phyloP scores from a whole-genome alignment of 2,329 filamentous ascomycete species.

The Ceratocystis variospora region DNA sequence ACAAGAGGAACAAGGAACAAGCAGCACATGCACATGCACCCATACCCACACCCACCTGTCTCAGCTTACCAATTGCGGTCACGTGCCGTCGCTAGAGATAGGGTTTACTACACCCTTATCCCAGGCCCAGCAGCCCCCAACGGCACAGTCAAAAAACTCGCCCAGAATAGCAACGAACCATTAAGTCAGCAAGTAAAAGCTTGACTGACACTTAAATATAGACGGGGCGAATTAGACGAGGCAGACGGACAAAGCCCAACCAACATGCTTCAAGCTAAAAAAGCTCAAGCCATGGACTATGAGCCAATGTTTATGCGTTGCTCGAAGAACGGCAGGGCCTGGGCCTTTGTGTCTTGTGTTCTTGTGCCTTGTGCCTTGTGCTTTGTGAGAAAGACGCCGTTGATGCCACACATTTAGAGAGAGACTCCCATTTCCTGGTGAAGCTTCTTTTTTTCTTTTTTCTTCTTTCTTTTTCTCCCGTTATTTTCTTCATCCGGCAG shows the following conservation, averaged over 20 bases:
- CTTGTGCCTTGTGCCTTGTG: no score
- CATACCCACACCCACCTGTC: no score
- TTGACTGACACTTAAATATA: not conserved
- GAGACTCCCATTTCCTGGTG: not conserved
- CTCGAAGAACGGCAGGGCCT: no score
- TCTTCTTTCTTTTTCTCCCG: not conserved
- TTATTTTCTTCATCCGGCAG: not conserved
- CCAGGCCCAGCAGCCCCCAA: not conserved
- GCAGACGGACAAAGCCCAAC: not conserved
- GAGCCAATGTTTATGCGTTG: slow-evolving; percentile 1
- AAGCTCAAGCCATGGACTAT: slow-evolving; percentile 1
- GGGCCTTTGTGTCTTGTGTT: no score
- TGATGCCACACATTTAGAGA: not conserved
- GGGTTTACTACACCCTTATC: not conserved
- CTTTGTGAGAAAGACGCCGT: no score
- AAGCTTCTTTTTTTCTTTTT: not conserved
- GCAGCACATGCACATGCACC: no score
- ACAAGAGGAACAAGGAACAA: no score
- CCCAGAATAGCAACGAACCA: slow-evolving; percentile 5
- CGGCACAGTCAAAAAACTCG: not conserved
- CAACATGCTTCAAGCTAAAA: slow-evolving; percentile 5
- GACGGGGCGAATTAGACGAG: not conserved
- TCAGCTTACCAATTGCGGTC: no score
- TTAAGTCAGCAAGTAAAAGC: not conserved
- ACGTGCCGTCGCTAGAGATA: not conserved